phyloP scores from a whole-genome alignment of 2,329 filamentous ascomycete genomes.

The Phyllosticta citribraziliensis region DNA sequence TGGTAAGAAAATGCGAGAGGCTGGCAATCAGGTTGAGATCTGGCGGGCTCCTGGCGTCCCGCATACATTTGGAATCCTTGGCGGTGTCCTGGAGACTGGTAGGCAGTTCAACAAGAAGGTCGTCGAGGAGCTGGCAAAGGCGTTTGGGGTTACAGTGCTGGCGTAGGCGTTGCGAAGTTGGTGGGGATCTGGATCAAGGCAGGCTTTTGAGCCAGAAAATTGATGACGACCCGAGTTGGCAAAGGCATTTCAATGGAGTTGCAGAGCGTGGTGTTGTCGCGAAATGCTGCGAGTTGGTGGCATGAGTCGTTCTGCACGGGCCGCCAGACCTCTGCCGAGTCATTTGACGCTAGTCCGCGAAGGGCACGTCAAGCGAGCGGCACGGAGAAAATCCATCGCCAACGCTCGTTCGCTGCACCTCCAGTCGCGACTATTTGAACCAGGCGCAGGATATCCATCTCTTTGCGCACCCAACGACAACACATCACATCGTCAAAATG shows the following conservation, averaged over 20 bases:
- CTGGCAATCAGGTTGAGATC: constrained; percentile 24
- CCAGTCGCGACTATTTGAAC: background rate
- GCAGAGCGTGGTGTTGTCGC: too few species aligned
- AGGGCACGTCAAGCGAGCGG: constrained; percentile 2
- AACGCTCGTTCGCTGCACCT: background rate
- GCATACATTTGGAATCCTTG: constrained; percentile 17
- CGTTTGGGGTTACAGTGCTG: background rate
- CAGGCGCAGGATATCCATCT: constrained; percentile 78
- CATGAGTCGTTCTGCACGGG: background rate
- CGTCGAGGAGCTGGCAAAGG: background rate
- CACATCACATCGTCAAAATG: constrained; percentile 18
- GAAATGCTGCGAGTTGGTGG: background rate
- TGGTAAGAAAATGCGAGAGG: constrained; percentile 27
- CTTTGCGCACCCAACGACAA: constrained; percentile 57
- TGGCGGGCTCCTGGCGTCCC: constrained; percentile 25
- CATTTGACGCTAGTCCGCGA: background rate
- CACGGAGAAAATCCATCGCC: constrained; percentile 5
- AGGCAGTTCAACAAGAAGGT: constrained; percentile 4
- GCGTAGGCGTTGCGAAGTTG: background rate
- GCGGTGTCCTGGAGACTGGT: constrained; percentile 1
- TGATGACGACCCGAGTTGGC: background rate
- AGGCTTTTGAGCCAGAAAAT: too few species aligned
- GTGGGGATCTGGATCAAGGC: background rate
- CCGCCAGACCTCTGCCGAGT: background rate
- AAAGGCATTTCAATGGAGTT: background rate